These are phyloP conservation scores for Phytopythium vexans DNA, from an alignment of 352 stramenopile species.

Conservation along the genomic window DNA sequence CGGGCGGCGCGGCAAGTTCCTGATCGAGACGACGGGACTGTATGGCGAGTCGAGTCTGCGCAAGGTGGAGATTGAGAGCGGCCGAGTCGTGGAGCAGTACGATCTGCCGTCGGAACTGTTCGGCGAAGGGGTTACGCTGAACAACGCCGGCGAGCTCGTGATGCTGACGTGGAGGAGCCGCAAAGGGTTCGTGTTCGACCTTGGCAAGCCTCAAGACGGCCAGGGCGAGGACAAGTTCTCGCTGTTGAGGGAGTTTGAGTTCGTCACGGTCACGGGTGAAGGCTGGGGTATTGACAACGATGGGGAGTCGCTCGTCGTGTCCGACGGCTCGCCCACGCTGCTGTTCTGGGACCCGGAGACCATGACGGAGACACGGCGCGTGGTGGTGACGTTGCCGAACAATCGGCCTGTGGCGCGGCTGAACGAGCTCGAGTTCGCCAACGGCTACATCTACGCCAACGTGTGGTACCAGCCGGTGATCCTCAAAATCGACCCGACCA, in stretches of 20 bases:
- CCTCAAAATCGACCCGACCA: conserved; percentile 90
- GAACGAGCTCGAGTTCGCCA: conserved; percentile 94
- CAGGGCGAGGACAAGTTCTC: conserved; percentile 17
- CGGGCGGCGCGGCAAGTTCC: conserved; percentile 45
- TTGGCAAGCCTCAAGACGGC: conserved; percentile 14
- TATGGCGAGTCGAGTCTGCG: conserved; percentile 86
- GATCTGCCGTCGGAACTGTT: conserved; percentile 70
- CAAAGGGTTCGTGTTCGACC: conserved; percentile 86
- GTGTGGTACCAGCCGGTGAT: conserved; percentile 93
- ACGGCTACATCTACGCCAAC: conserved; percentile 93
- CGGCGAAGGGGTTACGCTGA: conserved; percentile 89
- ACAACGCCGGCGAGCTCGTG: conserved; percentile 65
- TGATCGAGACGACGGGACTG: conserved; percentile 93
- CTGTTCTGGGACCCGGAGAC: conserved; percentile 90
- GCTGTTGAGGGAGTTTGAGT: conserved; percentile 68
- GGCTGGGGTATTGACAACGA: conserved; percentile 93
- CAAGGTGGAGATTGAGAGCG: conserved; percentile 84
- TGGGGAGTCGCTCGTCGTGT: conserved; percentile 62
- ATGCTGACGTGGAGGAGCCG: conserved; percentile 91
- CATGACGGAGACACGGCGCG: conserved; percentile 62
- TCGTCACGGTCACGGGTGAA: conserved; percentile 73
- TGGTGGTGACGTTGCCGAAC: conserved; percentile 59
- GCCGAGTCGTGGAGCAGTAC: conserved; percentile 67
- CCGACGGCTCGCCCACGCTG: conserved; percentile 87
- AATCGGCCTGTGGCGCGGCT: conserved; percentile 57